Evolutionary conservation across 345 rosid genomes (phyloP).

Genomic region (Brassica napus): Da-Ae NC_063436.1:2777501-2778000

Average conservation of each 20-base stretch:
- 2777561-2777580: slow-evolving; percentile 69
- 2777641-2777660: slow-evolving; percentile 76
- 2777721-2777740: not conserved
- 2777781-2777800: not conserved
- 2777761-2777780: not conserved
- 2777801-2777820: slow-evolving; percentile 15
- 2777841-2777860: slow-evolving; percentile 14
- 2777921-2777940: slow-evolving; percentile 34
- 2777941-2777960: slow-evolving; percentile 24
- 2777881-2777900: slow-evolving; percentile 37
- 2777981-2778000: slow-evolving; percentile 9
- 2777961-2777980: slow-evolving; percentile 9
- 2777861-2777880: not conserved
- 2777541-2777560: slow-evolving; percentile 64
- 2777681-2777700: slow-evolving; percentile 16
- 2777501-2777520: not conserved
- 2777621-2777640: slow-evolving; percentile 66
- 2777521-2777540: not conserved
- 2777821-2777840: not conserved
- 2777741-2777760: slow-evolving; percentile 17
- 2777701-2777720: slow-evolving; percentile 37
- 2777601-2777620: slow-evolving; percentile 59
- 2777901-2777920: slow-evolving; percentile 33
- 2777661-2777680: slow-evolving; percentile 37
- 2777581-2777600: slow-evolving; percentile 61